Conservation (phyloP, 306 rosid species). For the Ormosia emarginata region DNA sequence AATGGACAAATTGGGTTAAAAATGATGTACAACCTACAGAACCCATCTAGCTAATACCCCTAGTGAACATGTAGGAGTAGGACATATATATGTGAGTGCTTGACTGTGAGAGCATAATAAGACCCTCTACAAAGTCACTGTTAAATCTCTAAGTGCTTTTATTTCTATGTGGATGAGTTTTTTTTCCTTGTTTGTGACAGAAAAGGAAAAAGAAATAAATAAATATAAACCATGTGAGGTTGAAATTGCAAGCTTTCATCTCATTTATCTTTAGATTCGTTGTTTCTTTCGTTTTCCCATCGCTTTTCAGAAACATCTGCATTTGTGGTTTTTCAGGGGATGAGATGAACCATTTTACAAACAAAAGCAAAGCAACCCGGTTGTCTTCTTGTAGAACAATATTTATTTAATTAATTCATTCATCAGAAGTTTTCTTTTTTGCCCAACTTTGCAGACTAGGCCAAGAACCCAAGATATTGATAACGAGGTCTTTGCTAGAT, state of each 20-base stretch:
- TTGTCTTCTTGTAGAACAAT: not conserved
- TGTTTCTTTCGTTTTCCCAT: not conserved
- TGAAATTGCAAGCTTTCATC: constrained; percentile 15
- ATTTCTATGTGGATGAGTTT: constrained; percentile 14
- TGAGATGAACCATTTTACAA: constrained; percentile 22
- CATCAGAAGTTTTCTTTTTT: no score
- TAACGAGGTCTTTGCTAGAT: not conserved
- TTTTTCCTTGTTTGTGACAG: constrained; percentile 6
- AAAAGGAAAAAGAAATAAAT: not conserved
- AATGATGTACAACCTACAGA: no score
- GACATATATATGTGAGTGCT: constrained; percentile 29
- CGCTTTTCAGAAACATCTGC: not conserved
- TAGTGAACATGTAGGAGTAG: constrained; percentile 9
- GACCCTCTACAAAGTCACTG: constrained; percentile 28
- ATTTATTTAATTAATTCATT: not conserved
- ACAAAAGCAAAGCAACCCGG: not conserved
- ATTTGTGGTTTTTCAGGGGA: constrained; percentile 9
- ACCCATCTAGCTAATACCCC: no score
- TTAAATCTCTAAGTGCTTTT: constrained; percentile 24
- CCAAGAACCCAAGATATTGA: not conserved
- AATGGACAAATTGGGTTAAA: no score
- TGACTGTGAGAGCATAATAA: constrained; percentile 34
- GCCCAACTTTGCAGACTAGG: not conserved
- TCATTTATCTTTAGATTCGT: not conserved
- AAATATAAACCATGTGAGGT: constrained; percentile 21